phyloP scores from a whole-genome alignment of 2,329 filamentous ascomycete genomes.

The Colletotrichum filicis region DNA sequence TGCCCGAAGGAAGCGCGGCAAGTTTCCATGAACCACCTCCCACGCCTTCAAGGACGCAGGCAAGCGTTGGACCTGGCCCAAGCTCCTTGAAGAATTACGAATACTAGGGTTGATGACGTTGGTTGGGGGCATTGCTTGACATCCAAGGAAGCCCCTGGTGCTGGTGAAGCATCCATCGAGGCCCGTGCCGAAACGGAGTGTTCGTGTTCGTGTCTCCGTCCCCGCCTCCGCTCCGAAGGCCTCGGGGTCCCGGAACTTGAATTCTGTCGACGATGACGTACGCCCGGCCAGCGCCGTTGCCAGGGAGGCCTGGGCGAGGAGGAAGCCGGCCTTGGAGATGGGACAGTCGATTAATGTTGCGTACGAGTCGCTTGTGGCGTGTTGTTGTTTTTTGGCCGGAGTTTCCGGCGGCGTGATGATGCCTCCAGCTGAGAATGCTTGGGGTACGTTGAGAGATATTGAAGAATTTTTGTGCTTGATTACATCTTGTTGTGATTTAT shows the following conservation, averaged over 20 bases:
- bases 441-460: background rate
- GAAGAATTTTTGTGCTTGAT: background rate
- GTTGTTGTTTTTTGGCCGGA: background rate
- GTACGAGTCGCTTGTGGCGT: background rate
- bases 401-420: constrained; percentile 11
- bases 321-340: constrained; percentile 29
- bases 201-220: background rate
- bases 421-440: background rate
- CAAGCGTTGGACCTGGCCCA: background rate
- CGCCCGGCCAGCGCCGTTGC: background rate
- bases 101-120: background rate
- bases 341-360: constrained; percentile 9
- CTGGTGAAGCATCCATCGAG: constrained; percentile 26
- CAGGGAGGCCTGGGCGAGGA: constrained; percentile 27
- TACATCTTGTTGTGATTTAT: constrained; percentile 11
- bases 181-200: constrained; percentile 19
- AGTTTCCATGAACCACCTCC: constrained; percentile 17
- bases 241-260: constrained; percentile 4
- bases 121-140: background rate
- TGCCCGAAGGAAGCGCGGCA: constrained; percentile 15
- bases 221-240: background rate
- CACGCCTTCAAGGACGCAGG: constrained; percentile 22
- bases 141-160: constrained; percentile 16
- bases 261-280: constrained; percentile 5
- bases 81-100: background rate